Conservation (phyloP, 108 stramenopile species). For the Conticribra guillardii region DNA sequence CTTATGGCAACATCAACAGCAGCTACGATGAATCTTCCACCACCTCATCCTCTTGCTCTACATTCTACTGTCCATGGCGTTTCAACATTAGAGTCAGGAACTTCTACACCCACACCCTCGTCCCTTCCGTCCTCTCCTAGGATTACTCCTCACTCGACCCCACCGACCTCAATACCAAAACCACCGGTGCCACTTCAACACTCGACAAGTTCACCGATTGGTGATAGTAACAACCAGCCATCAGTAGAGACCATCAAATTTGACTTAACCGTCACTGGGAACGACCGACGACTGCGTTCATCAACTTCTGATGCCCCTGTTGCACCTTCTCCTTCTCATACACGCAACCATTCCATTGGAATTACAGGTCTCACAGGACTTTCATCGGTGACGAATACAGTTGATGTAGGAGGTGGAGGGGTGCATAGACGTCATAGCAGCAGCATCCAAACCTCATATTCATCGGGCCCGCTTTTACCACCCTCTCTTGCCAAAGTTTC, state of each 20-base stretch:
- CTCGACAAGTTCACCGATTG: not conserved
- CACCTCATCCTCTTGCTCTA: slow-evolving; percentile 9
- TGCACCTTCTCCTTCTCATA: slow-evolving; percentile 11
- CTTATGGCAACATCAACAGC: not conserved
- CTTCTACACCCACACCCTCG: slow-evolving; percentile 4
- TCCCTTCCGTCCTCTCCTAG: slow-evolving; percentile 14
- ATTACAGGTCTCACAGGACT: not conserved
- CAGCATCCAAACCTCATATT: not conserved
- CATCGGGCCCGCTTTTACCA: slow-evolving; percentile 7
- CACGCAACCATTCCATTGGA: slow-evolving; percentile 19
- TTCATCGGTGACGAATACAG: too few species aligned
- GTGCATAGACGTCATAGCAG: slow-evolving; percentile 29
- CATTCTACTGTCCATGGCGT: not conserved
- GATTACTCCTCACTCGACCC: slow-evolving; percentile 4
- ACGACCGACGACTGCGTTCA: not conserved
- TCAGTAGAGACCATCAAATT: not conserved
- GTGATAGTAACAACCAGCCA: too few species aligned
- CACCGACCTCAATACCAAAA: slow-evolving; percentile 7
- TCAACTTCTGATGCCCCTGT: slow-evolving; percentile 3
- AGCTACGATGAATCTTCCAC: not conserved
- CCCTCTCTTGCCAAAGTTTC: slow-evolving; percentile 10
- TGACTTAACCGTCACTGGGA: not conserved
- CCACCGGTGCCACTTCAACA: not conserved
- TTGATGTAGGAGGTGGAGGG: too few species aligned
- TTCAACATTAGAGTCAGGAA: slow-evolving; percentile 3